Evolutionary conservation across 2,329 filamentous ascomycete species (phyloP).

Genomic region (Mollisia scopiformis): DNA sequence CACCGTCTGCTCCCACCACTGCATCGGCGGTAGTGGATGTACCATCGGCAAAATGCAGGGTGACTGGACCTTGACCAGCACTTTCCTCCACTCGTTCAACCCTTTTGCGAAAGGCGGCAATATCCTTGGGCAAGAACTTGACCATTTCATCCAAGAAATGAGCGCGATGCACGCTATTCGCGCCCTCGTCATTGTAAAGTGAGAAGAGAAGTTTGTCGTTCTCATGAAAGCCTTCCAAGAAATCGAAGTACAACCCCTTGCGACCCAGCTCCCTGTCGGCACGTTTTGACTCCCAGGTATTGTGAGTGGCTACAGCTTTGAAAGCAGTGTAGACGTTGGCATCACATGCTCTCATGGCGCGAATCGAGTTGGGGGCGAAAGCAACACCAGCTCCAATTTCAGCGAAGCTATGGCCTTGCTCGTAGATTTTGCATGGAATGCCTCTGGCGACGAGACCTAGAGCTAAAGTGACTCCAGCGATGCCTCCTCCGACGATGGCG

Average conservation of each 20-base stretch:
- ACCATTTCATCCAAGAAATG: constrained; percentile 46
- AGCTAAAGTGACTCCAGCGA: constrained; percentile 23
- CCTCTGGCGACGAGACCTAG: constrained; percentile 20
- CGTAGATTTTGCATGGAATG: constrained; percentile 26
- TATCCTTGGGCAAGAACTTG: constrained; percentile 38
- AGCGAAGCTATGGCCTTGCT: constrained; percentile 18
- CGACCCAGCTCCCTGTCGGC: constrained; percentile 21
- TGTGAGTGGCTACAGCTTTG: constrained; percentile 14
- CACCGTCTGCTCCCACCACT: constrained; percentile 54
- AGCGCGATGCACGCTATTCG: constrained; percentile 39
- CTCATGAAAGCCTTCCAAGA: constrained; percentile 23
- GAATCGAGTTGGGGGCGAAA: constrained; percentile 22
- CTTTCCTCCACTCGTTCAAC: constrained; percentile 18
- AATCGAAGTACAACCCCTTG: constrained; percentile 16
- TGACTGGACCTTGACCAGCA: constrained; percentile 24
- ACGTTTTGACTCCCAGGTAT: constrained; percentile 24
- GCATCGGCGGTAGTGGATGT: constrained; percentile 39
- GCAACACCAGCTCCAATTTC: constrained; percentile 29
- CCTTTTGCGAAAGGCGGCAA: constrained; percentile 35
- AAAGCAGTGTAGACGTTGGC: constrained; percentile 20
- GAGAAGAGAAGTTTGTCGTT: constrained; percentile 18
- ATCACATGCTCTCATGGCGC: constrained; percentile 20
- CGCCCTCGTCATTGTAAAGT: constrained; percentile 1
- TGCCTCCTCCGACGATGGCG: constrained; percentile 31
- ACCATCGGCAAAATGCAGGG: constrained; percentile 46